Conservation (phyloP, 768 basidiomycete species). For the Auriculariales sp. region DNA sequence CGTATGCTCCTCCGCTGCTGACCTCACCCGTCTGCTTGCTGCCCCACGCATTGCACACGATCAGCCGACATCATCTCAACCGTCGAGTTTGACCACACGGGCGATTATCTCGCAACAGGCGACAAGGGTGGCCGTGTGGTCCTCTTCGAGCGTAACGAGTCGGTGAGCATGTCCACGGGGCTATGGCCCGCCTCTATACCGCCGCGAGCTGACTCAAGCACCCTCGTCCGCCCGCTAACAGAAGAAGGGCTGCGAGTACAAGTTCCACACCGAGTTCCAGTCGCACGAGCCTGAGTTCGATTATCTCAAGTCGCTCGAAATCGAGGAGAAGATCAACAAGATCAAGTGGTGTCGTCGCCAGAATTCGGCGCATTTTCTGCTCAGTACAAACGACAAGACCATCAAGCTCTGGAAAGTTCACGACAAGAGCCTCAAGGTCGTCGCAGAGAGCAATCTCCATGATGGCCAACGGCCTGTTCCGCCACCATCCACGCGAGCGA, state of each 20-base stretch:
- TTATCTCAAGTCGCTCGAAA: slow-evolving; percentile 98
- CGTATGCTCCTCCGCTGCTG: slow-evolving; percentile 4
- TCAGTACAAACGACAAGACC: slow-evolving; percentile 99
- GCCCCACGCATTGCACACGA: slow-evolving; percentile 9
- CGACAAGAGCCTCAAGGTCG: slow-evolving; percentile 89
- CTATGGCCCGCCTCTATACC: too few species aligned
- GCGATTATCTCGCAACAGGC: slow-evolving; percentile 97
- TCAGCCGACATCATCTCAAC: slow-evolving; percentile 99
- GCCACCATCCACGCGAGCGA: slow-evolving; percentile 38
- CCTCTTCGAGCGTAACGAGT: slow-evolving; percentile 95
- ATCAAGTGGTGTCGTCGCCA: slow-evolving; percentile 99
- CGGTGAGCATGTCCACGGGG: slow-evolving; percentile 62
- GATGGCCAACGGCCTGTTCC: slow-evolving; percentile 62
- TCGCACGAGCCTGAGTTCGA: slow-evolving; percentile 99
- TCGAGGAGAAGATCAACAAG: slow-evolving; percentile 99
- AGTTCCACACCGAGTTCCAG: slow-evolving; percentile 99
- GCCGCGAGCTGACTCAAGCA: not conserved
- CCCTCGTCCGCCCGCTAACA: slow-evolving; percentile 21
- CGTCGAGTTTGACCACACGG: slow-evolving; percentile 98
- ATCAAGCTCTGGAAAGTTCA: slow-evolving; percentile 99
- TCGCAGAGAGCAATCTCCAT: slow-evolving; percentile 89
- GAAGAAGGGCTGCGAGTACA: slow-evolving; percentile 99
- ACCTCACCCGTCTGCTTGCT: not conserved
- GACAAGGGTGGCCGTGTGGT: slow-evolving; percentile 99
- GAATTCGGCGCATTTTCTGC: slow-evolving; percentile 90